Conservation (phyloP, 2,329 filamentous ascomycete species). For the Aspergillus pseudotamarii region DNA sequence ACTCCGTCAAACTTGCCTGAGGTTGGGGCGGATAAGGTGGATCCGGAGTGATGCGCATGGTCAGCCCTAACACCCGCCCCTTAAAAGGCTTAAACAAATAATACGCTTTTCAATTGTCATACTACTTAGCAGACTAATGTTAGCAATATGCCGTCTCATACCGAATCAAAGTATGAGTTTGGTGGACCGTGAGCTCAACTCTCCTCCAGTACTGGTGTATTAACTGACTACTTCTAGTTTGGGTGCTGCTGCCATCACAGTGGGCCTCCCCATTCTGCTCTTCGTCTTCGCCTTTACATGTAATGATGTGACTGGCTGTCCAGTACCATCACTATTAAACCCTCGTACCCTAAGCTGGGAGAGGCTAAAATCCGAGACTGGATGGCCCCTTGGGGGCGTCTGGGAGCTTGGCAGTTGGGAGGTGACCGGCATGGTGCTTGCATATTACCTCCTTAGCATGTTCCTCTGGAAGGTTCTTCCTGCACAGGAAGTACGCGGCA, state of each 20-base stretch:
- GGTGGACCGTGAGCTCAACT: conserved; percentile 39
- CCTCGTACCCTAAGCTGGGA: conserved; percentile 69
- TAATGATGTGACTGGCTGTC: conserved; percentile 88
- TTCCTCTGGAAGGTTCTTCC: conserved; percentile 75
- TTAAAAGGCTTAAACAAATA: background rate
- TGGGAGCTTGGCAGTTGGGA: conserved; percentile 55
- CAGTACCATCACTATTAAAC: conserved; percentile 73
- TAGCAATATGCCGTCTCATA: background rate
- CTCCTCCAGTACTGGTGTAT: background rate
- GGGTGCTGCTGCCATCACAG: conserved; percentile 73
- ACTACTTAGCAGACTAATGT: background rate
- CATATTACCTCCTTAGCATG: conserved; percentile 74
- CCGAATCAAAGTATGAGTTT: conserved; percentile 38
- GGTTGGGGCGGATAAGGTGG: background rate
- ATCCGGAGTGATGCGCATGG: background rate
- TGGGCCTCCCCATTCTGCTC: conserved; percentile 75
- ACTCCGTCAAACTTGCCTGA: background rate
- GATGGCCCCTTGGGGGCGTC: conserved; percentile 72
- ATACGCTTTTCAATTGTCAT: background rate
- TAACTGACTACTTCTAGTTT: conserved; percentile 52
- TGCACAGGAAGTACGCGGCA: conserved; percentile 68
- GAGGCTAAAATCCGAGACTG: conserved; percentile 72
- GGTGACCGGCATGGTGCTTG: conserved; percentile 66
- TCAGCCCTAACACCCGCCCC: background rate
- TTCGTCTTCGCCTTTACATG: conserved; percentile 80